phyloP scores from a whole-genome alignment of 768 basidiomycete genomes.

The Rhizopogon roseolus region DNA sequence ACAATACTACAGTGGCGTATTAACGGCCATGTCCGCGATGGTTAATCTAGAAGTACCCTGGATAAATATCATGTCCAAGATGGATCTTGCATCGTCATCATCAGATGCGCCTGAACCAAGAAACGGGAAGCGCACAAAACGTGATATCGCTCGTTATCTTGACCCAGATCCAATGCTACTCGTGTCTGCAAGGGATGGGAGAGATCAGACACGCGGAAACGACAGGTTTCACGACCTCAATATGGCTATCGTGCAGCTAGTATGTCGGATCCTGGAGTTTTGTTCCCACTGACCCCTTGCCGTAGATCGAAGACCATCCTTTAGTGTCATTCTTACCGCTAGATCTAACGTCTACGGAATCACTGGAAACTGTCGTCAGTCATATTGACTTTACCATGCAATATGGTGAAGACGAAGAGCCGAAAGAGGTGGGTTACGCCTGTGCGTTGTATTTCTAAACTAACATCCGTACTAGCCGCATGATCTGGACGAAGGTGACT shows the following conservation, averaged over 20 bases:
- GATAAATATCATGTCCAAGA: constrained; percentile 98
- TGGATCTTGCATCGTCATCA: constrained; percentile 64
- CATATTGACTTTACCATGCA: constrained; percentile 99
- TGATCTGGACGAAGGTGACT: constrained; percentile 92
- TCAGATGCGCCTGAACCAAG: constrained; percentile 46
- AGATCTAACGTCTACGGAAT: constrained; percentile 86
- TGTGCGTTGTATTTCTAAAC: constrained; percentile 5
- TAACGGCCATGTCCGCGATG: constrained; percentile 99
- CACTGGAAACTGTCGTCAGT: constrained; percentile 84
- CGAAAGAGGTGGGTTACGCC: constrained; percentile 66
- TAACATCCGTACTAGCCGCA: constrained; percentile 53
- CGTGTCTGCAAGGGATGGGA: constrained; percentile 42
- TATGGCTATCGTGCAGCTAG: constrained; percentile 91
- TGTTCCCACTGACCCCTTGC: background rate
- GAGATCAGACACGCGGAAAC: constrained; percentile 56
- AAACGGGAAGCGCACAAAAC: constrained; percentile 67
- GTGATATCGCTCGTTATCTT: constrained; percentile 91
- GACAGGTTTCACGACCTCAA: constrained; percentile 92
- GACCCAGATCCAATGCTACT: constrained; percentile 93
- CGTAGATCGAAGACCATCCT: constrained; percentile 96
- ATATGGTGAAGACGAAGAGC: constrained; percentile 98
- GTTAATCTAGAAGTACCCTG: constrained; percentile 95
- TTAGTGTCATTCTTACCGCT: constrained; percentile 95
- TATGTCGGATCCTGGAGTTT: constrained; percentile 31
- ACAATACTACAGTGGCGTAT: constrained; percentile 62